Evolutionary conservation across 352 stramenopile species (phyloP).

Genomic region (Blastocystis sp.): DNA sequence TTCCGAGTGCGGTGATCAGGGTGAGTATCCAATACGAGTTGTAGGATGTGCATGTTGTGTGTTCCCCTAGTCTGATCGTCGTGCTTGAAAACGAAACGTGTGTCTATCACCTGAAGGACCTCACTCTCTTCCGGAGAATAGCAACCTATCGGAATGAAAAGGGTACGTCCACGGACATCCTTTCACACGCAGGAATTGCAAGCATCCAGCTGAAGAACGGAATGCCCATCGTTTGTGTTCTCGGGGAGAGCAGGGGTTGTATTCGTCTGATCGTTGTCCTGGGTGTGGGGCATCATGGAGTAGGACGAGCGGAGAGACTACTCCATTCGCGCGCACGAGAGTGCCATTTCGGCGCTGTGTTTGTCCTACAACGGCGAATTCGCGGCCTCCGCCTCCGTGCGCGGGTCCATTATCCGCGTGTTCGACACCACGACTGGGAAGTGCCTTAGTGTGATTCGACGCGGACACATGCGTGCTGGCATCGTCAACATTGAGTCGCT

Average conservation of each 20-base stretch:
- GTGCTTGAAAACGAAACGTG: constrained; percentile 2
- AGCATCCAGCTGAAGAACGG: neutral
- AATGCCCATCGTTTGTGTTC: neutral
- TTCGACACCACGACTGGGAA: neutral
- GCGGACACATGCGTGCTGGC: constrained; percentile 4
- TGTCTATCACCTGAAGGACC: neutral
- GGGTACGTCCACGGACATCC: neutral
- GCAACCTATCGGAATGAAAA: neutral
- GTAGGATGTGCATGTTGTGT: neutral
- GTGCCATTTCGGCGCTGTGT: neutral
- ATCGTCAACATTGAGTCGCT: constrained; percentile 48
- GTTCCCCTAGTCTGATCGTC: constrained; percentile 26
- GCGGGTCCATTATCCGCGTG: constrained; percentile 37
- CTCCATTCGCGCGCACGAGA: constrained; percentile 30
- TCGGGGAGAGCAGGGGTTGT: constrained; percentile 3
- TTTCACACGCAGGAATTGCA: neutral
- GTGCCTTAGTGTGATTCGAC: constrained; percentile 22
- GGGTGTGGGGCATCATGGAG: neutral
- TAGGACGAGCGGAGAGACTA: neutral
- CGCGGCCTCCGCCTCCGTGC: constrained; percentile 6
- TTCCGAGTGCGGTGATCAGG: neutral
- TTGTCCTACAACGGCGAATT: constrained; percentile 9
- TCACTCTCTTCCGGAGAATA: neutral
- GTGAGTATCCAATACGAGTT: constrained; percentile 15
- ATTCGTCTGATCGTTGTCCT: neutral